Base-by-base conservation (phyloP, 768 basidiomycete genomes). In the Neoboletus magnificus region DNA sequence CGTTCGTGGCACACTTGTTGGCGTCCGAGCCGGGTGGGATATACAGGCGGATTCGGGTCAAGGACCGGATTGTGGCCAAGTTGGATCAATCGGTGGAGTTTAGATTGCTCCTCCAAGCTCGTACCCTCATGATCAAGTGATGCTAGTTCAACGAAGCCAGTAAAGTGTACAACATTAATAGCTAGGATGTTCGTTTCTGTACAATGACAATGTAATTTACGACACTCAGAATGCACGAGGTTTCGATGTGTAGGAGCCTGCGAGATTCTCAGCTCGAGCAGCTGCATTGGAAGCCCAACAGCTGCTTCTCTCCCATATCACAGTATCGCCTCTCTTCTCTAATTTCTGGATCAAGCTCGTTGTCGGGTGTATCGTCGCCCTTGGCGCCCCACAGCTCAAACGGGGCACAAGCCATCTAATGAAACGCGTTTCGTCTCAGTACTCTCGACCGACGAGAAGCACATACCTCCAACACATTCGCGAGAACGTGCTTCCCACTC, bases 201-300 rank as follows among this genome's bases (percentile, higher is more conserved):
- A 36, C 9, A 2, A 35, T 33, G 10, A 23, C 29, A 20, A 9
- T 3, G 25, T 40, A 50, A 42, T 16, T 3, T 37, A 16, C 33
- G 12, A 46, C 23, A 35, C 8, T 6, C 40, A 25, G 16, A 29
- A 48, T 22, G 20, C 12, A 12, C n/a, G n/a, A n/a, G n/a, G n/a
- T n/a, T n/a, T n/a, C n/a, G n/a, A n/a, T n/a, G n/a, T n/a, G n/a
- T n/a, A n/a, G n/a, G n/a, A n/a, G n/a, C n/a, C n/a, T n/a, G n/a
- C 16, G 29, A 47, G 23, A 39, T 57, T 40, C 20, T 77, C 68
- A 93, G 71, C 90, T 93, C 22, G 91, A 94, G 66, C 93, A 95
- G 61, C 91, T 93, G 69, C 93, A 97, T 69, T 95, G 93, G 74
- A 95, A 94, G 1, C 93, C 93, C 35, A 95, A 72, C 82, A 93